Percentiles rank a stretch among this genome's conserved stretches.
These are phyloP conservation scores for Fusarium miscanthi DNA, from an alignment of 2,329 filamentous ascomycete genomes.

Conservation along the genomic window DNA sequence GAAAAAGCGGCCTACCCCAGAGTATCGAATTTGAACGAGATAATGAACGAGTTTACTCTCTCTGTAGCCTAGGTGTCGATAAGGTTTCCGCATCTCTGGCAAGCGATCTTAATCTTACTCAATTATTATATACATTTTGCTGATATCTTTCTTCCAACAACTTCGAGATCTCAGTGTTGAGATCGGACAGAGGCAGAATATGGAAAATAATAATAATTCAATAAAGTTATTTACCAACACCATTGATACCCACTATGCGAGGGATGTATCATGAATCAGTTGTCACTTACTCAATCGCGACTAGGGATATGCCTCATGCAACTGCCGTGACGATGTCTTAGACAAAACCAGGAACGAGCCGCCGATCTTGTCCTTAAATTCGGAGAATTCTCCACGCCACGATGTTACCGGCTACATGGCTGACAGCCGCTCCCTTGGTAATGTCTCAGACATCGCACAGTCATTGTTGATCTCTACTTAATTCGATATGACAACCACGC, in stretches of 20 bases:
- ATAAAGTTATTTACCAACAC: accelerated
- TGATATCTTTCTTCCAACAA: no score
- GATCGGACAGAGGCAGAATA: no score
- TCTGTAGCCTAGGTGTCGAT: no score
- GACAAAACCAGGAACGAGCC: not conserved
- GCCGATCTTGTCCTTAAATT: not conserved
- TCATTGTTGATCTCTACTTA: not conserved
- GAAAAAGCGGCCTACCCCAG: not conserved
- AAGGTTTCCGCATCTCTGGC: no score
- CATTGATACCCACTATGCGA: no score
- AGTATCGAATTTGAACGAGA: not conserved
- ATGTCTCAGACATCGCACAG: not conserved
- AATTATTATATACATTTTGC: no score
- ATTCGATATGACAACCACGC: not conserved
- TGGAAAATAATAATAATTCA: accelerated
- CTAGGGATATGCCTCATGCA: not conserved
- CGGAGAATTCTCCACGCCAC: not conserved
- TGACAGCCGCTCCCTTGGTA: not conserved
- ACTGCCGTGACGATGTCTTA: not conserved
- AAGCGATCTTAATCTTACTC: no score
- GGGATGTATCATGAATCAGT: not conserved
- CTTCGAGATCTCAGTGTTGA: no score
- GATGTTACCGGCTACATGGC: not conserved
- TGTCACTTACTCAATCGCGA: not conserved
- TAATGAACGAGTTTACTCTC: not conserved